Conservation (phyloP, 1,284 basidiomycete genomes). For the Phaffia rhodozyma region DNA sequence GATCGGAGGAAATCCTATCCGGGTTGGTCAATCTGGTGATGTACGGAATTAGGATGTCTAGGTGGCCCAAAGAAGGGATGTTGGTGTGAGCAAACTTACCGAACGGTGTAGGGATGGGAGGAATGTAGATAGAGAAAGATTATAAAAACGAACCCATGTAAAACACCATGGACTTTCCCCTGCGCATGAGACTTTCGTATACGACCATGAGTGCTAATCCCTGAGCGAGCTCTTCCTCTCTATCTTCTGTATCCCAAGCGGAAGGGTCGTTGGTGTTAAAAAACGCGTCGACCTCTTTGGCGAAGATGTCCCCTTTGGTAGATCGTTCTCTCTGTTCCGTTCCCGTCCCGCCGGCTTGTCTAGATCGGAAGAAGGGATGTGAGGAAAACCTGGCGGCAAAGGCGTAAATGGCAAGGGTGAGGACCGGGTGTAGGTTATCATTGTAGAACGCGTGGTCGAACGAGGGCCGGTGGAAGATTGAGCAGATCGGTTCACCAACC, state of each 20-base stretch:
- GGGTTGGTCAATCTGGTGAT: slow-evolving; percentile 3
- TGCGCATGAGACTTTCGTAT: slow-evolving; percentile 25
- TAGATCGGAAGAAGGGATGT: slow-evolving; percentile 15
- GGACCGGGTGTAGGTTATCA: slow-evolving; percentile 22
- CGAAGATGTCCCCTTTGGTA: slow-evolving; percentile 5
- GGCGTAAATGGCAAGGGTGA: slow-evolving; percentile 27
- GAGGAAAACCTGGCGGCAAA: slow-evolving; percentile 24
- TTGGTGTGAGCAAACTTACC: not conserved
- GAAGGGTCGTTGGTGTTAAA: not conserved
- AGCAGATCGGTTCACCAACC: slow-evolving; percentile 7
- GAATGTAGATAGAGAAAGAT: not conserved
- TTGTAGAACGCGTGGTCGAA: slow-evolving; percentile 26
- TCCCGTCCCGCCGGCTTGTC: not conserved
- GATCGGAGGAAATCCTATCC: slow-evolving; percentile 1
- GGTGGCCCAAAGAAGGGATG: not conserved
- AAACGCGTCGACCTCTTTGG: not conserved
- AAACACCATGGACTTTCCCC: not conserved
- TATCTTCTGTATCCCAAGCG: not conserved
- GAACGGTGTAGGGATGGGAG: not conserved
- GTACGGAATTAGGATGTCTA: slow-evolving; percentile 12
- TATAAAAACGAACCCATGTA: slow-evolving; percentile 4
- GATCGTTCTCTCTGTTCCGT: not conserved
- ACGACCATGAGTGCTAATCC: slow-evolving; percentile 25
- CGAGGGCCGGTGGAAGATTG: slow-evolving; percentile 26
- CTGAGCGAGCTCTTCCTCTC: slow-evolving; percentile 15